Evolutionary conservation across 805 yeast species (phyloP).

Genomic region (Brettanomyces custersianus): DNA sequence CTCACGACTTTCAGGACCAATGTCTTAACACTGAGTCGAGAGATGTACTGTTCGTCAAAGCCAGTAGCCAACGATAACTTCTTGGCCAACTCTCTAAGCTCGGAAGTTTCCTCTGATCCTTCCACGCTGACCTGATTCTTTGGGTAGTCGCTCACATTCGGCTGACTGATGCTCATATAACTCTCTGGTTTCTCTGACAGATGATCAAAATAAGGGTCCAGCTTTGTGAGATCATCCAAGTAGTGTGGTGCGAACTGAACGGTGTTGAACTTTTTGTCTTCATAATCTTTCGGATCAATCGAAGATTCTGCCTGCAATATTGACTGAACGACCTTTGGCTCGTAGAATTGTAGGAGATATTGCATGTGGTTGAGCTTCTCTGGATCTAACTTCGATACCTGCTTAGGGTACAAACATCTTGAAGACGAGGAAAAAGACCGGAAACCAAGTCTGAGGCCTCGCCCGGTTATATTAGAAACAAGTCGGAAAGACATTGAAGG

Average conservation of each 20-base stretch:
- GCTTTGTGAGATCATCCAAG: conserved; percentile 58
- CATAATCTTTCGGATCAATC: conserved; percentile 57
- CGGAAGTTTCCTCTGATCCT: conserved; percentile 16
- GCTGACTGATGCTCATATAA: conserved; percentile 18
- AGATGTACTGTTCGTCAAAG: conserved; percentile 50
- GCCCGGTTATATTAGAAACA: too few relatives aligned
- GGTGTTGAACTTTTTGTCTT: conserved; percentile 31
- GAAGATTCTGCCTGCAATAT: conserved; percentile 73
- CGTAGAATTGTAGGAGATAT: conserved; percentile 64
- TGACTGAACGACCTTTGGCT: conserved; percentile 72
- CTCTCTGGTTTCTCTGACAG: conserved; percentile 21
- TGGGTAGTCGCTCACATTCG: conserved; percentile 17
- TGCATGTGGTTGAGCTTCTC: conserved; percentile 36
- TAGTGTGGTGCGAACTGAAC: conserved; percentile 62
- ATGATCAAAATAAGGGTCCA: conserved; percentile 72
- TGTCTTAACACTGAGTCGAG: conserved; percentile 54
- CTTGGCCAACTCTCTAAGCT: conserved; percentile 33
- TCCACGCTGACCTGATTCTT: conserved; percentile 14
- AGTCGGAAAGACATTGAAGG: too few relatives aligned
- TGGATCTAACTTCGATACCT: conserved; percentile 11
- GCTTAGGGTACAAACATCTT: conserved; percentile 1
- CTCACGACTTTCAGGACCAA: conserved; percentile 72
- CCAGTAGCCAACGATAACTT: conserved; percentile 60
- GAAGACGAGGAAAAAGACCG: background rate
- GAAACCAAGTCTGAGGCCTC: too few relatives aligned